Conservation (phyloP, 805 yeast species). For the Wickerhamiella musiphila region DNA sequence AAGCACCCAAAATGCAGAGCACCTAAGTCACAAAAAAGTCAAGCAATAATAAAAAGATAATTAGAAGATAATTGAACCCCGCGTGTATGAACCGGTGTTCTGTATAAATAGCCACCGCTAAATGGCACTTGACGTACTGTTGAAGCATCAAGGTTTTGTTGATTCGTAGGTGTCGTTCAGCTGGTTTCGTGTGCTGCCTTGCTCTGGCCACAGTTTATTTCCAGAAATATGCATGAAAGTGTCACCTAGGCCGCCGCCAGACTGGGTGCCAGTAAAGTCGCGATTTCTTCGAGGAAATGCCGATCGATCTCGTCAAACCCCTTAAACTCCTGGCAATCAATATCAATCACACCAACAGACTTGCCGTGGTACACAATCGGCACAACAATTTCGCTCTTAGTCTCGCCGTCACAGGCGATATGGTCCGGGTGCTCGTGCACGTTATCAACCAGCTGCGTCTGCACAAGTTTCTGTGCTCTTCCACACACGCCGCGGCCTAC, state of each 20-base stretch:
- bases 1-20: no score
- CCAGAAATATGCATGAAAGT: no score
- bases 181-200: no score
- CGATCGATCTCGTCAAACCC: conserved; percentile 58
- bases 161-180: no score
- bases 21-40: no score
- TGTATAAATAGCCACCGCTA: no score
- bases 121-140: no score
- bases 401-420: conserved; percentile 93
- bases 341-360: conserved; percentile 64
- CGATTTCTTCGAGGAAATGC: conserved; percentile 41
- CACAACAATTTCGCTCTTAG: conserved; percentile 83
- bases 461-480: conserved; percentile 39
- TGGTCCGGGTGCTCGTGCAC: conserved; percentile 77
- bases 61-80: no score
- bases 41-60: no score
- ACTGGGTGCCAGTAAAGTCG: conserved; percentile 31
- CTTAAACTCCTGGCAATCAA: conserved; percentile 49
- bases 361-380: conserved; percentile 40
- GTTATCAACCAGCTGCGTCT: conserved; percentile 61
- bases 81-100: no score
- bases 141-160: no score
- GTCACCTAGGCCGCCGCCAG: conserved; percentile 20
- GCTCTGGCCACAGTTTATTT: no score
- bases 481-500: conserved; percentile 90